A percentile compares a stretch with the other conserved stretches of the same genome.
phyloP scores from a whole-genome alignment of 2,329 filamentous ascomycete genomes.

The Xylariaceae sp. region DNA sequence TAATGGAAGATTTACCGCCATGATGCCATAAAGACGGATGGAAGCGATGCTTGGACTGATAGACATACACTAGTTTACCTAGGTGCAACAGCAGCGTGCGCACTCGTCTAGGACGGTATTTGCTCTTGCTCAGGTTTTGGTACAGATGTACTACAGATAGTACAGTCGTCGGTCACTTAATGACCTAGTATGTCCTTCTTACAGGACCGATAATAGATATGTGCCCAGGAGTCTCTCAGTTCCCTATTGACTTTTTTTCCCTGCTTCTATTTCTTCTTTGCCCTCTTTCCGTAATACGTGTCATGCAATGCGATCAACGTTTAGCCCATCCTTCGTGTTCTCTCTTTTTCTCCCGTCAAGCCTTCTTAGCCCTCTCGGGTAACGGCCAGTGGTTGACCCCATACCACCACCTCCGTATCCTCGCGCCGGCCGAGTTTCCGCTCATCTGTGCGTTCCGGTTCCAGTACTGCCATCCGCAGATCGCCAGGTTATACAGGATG shows the following conservation, averaged over 20 bases:
- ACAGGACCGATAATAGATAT: background rate
- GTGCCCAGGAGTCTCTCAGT: background rate
- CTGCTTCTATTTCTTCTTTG: background rate
- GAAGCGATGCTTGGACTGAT: background rate
- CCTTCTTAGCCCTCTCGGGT: constrained; percentile 41
- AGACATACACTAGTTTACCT: background rate
- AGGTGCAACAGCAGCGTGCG: no score
- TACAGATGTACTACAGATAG: background rate
- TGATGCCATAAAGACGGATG: background rate
- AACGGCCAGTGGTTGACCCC: constrained; percentile 88
- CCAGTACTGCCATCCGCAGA: constrained; percentile 89
- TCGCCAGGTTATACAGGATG: constrained; percentile 80
- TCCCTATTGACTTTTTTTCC: background rate
- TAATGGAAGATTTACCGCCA: background rate
- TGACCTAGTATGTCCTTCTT: background rate
- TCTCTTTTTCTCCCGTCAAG: background rate
- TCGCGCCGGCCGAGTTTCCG: constrained; percentile 76
- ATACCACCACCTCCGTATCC: constrained; percentile 91
- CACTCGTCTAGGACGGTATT: background rate
- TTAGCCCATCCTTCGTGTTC: no score
- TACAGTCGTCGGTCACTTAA: background rate
- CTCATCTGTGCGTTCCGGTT: constrained; percentile 77
- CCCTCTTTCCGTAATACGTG: background rate
- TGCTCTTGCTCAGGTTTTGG: background rate
- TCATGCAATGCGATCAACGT: no score